A percentile compares a stretch with the other conserved stretches of the same genome.
Conservation (phyloP, 2,329 filamentous ascomycete genomes). For the Hymenoscyphus salicellus region DNA sequence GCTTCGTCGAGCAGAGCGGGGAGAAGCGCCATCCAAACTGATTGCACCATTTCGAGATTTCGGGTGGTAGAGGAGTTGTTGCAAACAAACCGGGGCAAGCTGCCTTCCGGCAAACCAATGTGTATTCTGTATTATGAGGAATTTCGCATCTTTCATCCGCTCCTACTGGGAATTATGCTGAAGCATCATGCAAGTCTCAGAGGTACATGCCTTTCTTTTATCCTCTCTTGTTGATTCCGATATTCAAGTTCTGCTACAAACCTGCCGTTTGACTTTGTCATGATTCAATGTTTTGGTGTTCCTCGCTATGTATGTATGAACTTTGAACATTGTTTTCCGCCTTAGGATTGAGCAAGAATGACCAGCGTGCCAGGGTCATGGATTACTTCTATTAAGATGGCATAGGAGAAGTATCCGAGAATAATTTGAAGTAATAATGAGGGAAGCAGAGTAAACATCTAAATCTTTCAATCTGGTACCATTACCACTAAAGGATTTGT, state of each 20-base stretch:
- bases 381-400: no score
- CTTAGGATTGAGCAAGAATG: no score
- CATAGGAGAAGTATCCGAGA: no score
- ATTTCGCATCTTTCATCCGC: not conserved
- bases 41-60: slow-evolving; percentile 7
- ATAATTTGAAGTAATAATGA: no score
- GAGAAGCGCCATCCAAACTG: slow-evolving; percentile 7
- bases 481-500: no score
- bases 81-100: not conserved
- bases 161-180: not conserved
- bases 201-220: not conserved
- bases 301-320: no score
- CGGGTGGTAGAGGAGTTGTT: not conserved
- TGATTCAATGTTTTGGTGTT: no score
- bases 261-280: not conserved
- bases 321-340: no score
- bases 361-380: no score
- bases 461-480: no score
- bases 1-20: slow-evolving; percentile 15
- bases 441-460: no score
- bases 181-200: not conserved
- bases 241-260: not conserved
- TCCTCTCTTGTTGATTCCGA: not conserved
- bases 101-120: not conserved
- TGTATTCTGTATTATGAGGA: not conserved